Percentiles rank a stretch among this genome's conserved stretches.
Conservation (phyloP, 2,329 filamentous ascomycete species). For the Laburnicola sp. region DNA sequence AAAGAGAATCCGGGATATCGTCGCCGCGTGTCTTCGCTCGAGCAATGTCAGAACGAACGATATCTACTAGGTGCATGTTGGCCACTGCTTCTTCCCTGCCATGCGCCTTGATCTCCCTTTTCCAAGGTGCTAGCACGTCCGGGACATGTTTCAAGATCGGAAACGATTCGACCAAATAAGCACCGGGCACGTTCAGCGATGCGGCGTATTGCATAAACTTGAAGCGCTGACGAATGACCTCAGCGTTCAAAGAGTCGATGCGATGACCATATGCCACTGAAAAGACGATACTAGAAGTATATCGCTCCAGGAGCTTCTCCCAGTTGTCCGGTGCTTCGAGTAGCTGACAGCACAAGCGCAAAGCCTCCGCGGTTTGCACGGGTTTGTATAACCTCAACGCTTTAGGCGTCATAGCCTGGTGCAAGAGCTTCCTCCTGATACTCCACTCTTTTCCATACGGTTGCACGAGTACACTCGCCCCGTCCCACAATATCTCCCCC, state of each 20-base stretch:
- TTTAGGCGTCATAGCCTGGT: conserved; percentile 51
- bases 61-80: conserved; percentile 48
- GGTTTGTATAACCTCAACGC: conserved; percentile 52
- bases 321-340: conserved; percentile 47
- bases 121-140: conserved; percentile 53
- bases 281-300: conserved; percentile 55
- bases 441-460: conserved; percentile 55
- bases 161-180: conserved; percentile 53
- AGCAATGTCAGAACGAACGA: conserved; percentile 48
- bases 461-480: conserved; percentile 52
- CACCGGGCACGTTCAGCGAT: conserved; percentile 52
- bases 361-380: conserved; percentile 55
- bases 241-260: conserved; percentile 52
- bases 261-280: conserved; percentile 57
- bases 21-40: conserved; percentile 38
- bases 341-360: conserved; percentile 50
- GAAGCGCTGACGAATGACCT: conserved; percentile 53
- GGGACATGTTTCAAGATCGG: conserved; percentile 52
- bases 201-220: conserved; percentile 55
- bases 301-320: conserved; percentile 53
- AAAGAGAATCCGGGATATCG: conserved; percentile 48
- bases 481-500: conserved; percentile 51
- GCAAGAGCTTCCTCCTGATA: conserved; percentile 43
- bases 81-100: conserved; percentile 45
- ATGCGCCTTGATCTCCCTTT: conserved; percentile 48